These are phyloP conservation scores for Oxytropis ochrocephala DNA, from an alignment of 306 rosid genomes.

Conservation along the genomic window DNA sequence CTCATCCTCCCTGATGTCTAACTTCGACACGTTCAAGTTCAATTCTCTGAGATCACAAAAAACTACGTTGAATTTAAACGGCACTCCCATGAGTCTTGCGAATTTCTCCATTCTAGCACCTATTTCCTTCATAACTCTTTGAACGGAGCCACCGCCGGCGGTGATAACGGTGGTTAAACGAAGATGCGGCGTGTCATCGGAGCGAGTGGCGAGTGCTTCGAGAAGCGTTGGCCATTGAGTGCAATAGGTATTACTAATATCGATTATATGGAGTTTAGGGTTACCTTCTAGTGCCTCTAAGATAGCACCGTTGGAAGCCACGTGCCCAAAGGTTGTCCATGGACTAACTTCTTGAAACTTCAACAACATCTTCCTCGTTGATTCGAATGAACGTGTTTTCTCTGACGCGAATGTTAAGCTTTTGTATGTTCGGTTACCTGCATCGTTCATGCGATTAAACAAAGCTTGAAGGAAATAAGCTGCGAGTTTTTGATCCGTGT, in stretches of 20 bases:
- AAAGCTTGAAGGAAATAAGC: conserved; percentile 75
- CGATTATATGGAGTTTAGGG: conserved; percentile 69
- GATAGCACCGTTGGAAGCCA: conserved; percentile 79
- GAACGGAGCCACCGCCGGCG: conserved; percentile 28
- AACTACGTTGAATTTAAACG: conserved; percentile 64
- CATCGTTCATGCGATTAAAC: conserved; percentile 65
- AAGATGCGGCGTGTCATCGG: conserved; percentile 67
- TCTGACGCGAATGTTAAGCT: conserved; percentile 52
- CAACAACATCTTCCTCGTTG: conserved; percentile 58
- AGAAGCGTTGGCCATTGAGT: conserved; percentile 94
- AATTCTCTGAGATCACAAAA: conserved; percentile 57
- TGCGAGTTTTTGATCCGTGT: conserved; percentile 66
- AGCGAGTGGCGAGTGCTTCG: conserved; percentile 70
- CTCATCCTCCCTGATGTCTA: conserved; percentile 58
- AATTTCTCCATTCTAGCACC: conserved; percentile 80
- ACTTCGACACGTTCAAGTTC: conserved; percentile 35
- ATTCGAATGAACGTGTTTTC: conserved; percentile 70
- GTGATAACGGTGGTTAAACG: conserved; percentile 51
- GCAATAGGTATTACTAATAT: conserved; percentile 81
- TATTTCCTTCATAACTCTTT: conserved; percentile 74
- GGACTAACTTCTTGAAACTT: conserved; percentile 94
- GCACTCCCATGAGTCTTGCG: conserved; percentile 89
- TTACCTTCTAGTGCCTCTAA: conserved; percentile 79
- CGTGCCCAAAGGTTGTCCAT: conserved; percentile 93
- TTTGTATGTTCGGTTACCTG: conserved; percentile 60